Conservation (phyloP, 805 yeast genomes). For the Spathaspora passalidarum region DNA sequence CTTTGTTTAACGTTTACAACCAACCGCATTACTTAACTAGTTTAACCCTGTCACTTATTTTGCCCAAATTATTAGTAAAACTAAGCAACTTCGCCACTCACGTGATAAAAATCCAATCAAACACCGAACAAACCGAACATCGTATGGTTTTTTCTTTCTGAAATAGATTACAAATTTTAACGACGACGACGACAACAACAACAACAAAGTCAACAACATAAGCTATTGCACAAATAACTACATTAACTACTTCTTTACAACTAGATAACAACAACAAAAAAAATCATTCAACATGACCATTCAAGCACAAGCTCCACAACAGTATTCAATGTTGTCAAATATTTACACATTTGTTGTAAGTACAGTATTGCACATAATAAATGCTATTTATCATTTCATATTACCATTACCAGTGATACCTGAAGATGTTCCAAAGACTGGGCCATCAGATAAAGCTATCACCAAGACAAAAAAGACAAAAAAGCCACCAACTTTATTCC, state of each 20-base stretch:
- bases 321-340: not conserved
- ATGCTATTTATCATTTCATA: not conserved
- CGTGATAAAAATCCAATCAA: too few relatives aligned
- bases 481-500: not conserved
- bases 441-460: not conserved
- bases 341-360: not conserved
- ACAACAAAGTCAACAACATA: not conserved
- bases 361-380: not conserved
- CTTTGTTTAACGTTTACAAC: not conserved
- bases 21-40: not conserved
- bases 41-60: not conserved
- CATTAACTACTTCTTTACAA: too few relatives aligned
- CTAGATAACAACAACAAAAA: not conserved
- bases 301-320: too few relatives aligned
- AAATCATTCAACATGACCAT: not conserved
- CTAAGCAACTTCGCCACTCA: too few relatives aligned
- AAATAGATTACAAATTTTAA: not conserved
- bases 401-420: not conserved
- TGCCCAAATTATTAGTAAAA: not conserved
- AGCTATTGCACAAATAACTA: too few relatives aligned
- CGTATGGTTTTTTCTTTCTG: not conserved
- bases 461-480: not conserved
- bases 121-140: too few relatives aligned
- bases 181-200: not conserved
- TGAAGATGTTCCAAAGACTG: not conserved